A percentile compares a stretch with the other conserved stretches of the same genome.
Evolutionary conservation across 2,329 filamentous ascomycete species (phyloP).

Genomic region (Exophiala xenobiotica): DNA sequence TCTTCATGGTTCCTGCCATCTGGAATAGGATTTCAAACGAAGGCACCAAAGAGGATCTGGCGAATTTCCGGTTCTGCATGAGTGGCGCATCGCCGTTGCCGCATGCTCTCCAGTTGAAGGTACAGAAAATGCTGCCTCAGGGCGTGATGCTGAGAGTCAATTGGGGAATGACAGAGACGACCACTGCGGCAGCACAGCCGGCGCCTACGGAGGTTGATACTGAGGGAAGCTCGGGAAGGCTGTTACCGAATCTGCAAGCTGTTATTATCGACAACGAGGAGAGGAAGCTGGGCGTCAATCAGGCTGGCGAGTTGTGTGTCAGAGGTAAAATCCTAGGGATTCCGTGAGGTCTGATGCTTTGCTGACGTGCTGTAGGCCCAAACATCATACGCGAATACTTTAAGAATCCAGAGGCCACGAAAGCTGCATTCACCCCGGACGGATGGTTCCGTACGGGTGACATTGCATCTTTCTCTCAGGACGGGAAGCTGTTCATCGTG

Average conservation of each 20-base stretch:
- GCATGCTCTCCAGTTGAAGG: constrained; percentile 10
- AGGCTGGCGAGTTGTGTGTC: constrained; percentile 41
- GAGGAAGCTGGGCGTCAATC: constrained; percentile 32
- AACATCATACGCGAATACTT: constrained; percentile 23
- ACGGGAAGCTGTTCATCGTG: constrained; percentile 42
- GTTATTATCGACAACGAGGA: constrained; percentile 40
- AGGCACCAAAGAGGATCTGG: constrained; percentile 16
- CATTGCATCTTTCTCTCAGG: constrained; percentile 36
- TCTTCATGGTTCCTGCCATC: constrained; percentile 22
- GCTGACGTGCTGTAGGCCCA: constrained; percentile 8
- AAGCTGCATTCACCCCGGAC: constrained; percentile 31
- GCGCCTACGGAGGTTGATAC: constrained; percentile 41
- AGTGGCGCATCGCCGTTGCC: constrained; percentile 21
- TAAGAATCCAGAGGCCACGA: constrained; percentile 37
- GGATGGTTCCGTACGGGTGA: constrained; percentile 48
- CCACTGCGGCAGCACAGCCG: constrained; percentile 34
- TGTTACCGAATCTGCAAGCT: constrained; percentile 38
- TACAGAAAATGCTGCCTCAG: constrained; percentile 17
- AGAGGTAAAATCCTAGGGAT: constrained; percentile 33
- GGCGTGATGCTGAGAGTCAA: constrained; percentile 19
- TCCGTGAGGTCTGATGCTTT: no score
- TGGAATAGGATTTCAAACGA: constrained; percentile 23
- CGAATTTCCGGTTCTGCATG: constrained; percentile 18
- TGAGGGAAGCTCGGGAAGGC: constrained; percentile 49
- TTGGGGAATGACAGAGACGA: constrained; percentile 57